Conservation (phyloP, 2,329 filamentous ascomycete species). For the Arachnomyces sp. region DNA sequence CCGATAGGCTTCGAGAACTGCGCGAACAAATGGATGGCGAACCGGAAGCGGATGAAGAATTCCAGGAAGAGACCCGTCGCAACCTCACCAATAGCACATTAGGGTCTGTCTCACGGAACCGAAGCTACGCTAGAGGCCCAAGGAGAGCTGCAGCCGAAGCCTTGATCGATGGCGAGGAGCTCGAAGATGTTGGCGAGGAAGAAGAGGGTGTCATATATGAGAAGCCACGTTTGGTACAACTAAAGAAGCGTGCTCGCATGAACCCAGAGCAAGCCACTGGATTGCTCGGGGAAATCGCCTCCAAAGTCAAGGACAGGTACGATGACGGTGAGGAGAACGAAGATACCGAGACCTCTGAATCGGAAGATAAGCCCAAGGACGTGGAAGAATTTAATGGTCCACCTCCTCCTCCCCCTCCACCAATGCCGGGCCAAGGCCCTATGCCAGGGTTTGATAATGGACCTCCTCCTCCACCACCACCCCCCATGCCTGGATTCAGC, state of each 20-base stretch:
- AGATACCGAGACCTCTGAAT: constrained; percentile 63
- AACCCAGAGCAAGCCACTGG: constrained; percentile 55
- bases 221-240: constrained; percentile 69
- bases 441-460: constrained; percentile 36
- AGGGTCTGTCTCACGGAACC: constrained; percentile 58
- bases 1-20: constrained; percentile 81
- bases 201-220: constrained; percentile 62
- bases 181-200: constrained; percentile 45
- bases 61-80: constrained; percentile 47
- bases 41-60: constrained; percentile 42
- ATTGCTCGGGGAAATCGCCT: constrained; percentile 62
- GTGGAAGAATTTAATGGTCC: constrained; percentile 18
- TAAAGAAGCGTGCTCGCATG: constrained; percentile 60
- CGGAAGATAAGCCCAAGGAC: constrained; percentile 25
- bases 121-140: constrained; percentile 27
- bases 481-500: constrained; percentile 22
- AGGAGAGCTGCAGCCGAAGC: constrained; percentile 29
- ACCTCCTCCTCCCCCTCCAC: constrained; percentile 43
- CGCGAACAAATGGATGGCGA: constrained; percentile 87
- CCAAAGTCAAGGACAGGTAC: constrained; percentile 64
- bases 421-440: constrained; percentile 10
- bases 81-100: constrained; percentile 66
- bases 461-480: constrained; percentile 35
- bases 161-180: constrained; percentile 32
- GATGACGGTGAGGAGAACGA: constrained; percentile 56